phyloP scores from a whole-genome alignment of 345 rosid genomes.

The Turritis glabra region DNA sequence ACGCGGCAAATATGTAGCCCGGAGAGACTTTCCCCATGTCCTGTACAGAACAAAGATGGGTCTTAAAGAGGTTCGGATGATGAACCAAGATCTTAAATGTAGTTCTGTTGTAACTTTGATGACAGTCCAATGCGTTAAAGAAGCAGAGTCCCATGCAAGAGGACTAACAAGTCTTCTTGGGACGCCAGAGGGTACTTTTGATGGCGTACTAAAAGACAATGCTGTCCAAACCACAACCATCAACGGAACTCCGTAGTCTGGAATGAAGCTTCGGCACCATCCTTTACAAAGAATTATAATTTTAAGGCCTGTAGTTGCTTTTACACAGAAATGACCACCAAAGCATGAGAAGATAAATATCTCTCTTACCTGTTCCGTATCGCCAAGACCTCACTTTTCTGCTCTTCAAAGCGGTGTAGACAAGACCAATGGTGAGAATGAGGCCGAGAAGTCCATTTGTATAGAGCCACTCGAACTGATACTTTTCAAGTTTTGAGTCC shows the following conservation, averaged over 20 bases:
- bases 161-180: slow-evolving; percentile 75
- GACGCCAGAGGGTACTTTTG: slow-evolving; percentile 57
- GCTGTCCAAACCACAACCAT: slow-evolving; percentile 77
- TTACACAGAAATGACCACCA: not conserved
- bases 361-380: slow-evolving; percentile 60
- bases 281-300: slow-evolving; percentile 36
- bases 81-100: not conserved
- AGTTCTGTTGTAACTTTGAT: slow-evolving; percentile 48
- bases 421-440: slow-evolving; percentile 60
- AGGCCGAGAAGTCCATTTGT: slow-evolving; percentile 64
- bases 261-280: slow-evolving; percentile 56
- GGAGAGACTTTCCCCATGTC: slow-evolving; percentile 73
- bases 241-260: slow-evolving; percentile 81
- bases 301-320: not conserved
- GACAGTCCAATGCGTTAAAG: slow-evolving; percentile 66
- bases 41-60: slow-evolving; percentile 35
- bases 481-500: slow-evolving; percentile 45
- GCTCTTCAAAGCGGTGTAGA: slow-evolving; percentile 61
- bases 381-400: slow-evolving; percentile 72
- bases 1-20: slow-evolving; percentile 59
- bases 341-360: not conserved
- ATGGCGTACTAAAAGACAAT: slow-evolving; percentile 47
- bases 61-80: not conserved
- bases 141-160: slow-evolving; percentile 52
- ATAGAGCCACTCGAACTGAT: slow-evolving; percentile 68